Evolutionary conservation across 345 rosid genomes (phyloP).

Genomic region (Balakata baccata): DNA sequence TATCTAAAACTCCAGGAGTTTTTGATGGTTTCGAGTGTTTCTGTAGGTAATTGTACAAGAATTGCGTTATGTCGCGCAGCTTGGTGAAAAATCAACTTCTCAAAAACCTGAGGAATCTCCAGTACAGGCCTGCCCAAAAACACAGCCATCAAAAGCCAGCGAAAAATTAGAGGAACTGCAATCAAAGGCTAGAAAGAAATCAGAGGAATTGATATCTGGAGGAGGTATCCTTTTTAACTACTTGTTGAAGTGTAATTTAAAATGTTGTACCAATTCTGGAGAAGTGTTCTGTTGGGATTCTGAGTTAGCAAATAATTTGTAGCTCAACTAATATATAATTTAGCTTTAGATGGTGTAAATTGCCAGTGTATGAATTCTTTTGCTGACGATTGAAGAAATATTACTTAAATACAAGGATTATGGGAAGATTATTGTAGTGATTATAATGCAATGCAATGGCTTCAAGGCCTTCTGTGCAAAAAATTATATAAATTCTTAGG

Average conservation of each 20-base stretch:
- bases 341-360: background rate
- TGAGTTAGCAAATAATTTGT: background rate
- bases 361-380: background rate
- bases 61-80: constrained; percentile 42
- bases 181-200: background rate
- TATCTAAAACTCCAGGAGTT: background rate
- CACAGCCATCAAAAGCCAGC: background rate
- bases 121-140: background rate
- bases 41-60: constrained; percentile 60
- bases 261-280: background rate
- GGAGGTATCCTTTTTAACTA: constrained; percentile 27
- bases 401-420: background rate
- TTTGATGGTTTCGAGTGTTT: constrained; percentile 2
- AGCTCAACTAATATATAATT: background rate
- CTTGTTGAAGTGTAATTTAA: background rate
- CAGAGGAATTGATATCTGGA: constrained; percentile 17
- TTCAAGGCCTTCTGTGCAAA: background rate
- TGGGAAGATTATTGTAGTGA: background rate
- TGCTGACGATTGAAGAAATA: background rate
- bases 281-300: background rate
- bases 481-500: background rate
- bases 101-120: constrained; percentile 18
- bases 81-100: constrained; percentile 17
- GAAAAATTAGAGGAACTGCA: background rate
- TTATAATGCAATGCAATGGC: background rate